phyloP scores from a whole-genome alignment of 208 protist species.

The Leishmania aethiopica region DNA sequence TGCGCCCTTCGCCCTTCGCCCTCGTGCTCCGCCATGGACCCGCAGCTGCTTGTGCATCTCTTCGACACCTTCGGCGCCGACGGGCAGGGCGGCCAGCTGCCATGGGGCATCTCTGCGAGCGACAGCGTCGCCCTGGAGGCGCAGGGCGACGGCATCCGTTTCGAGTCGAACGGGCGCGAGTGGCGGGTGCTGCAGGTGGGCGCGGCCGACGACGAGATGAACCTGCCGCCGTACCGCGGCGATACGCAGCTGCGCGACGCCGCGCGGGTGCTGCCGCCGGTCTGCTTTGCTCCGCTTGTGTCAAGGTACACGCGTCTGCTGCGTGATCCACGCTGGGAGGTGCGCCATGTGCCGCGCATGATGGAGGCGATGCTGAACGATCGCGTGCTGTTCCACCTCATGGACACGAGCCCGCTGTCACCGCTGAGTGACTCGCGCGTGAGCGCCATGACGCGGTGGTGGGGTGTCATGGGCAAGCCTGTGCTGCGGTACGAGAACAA shows the following conservation, averaged over 20 bases:
- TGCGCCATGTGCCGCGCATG: conserved; percentile 42
- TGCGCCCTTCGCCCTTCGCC: neutral
- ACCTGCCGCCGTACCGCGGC: conserved; percentile 23
- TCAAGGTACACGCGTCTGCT: conserved; percentile 42
- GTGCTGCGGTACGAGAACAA: conserved; percentile 39
- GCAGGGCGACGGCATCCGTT: conserved; percentile 17
- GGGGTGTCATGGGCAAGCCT: conserved; percentile 35
- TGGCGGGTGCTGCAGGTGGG: conserved; percentile 33
- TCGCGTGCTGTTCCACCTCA: conserved; percentile 58
- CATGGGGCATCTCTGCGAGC: conserved; percentile 19
- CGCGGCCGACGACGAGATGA: conserved; percentile 23
- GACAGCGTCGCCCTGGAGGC: neutral
- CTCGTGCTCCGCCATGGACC: conserved; percentile 13
- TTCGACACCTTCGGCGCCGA: conserved; percentile 24
- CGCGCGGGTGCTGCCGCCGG: conserved; percentile 33
- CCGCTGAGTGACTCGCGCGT: conserved; percentile 55
- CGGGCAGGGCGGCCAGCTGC: neutral
- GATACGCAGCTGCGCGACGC: conserved; percentile 36
- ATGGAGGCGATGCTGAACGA: conserved; percentile 69
- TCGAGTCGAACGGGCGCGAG: conserved; percentile 34
- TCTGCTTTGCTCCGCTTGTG: conserved; percentile 36
- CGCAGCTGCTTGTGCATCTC: conserved; percentile 23
- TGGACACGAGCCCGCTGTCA: conserved; percentile 50
- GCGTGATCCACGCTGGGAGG: conserved; percentile 32
- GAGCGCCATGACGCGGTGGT: conserved; percentile 67